phyloP scores from a whole-genome alignment of 148 eudicot species.

The Camellia lanceoleosa region DNA sequence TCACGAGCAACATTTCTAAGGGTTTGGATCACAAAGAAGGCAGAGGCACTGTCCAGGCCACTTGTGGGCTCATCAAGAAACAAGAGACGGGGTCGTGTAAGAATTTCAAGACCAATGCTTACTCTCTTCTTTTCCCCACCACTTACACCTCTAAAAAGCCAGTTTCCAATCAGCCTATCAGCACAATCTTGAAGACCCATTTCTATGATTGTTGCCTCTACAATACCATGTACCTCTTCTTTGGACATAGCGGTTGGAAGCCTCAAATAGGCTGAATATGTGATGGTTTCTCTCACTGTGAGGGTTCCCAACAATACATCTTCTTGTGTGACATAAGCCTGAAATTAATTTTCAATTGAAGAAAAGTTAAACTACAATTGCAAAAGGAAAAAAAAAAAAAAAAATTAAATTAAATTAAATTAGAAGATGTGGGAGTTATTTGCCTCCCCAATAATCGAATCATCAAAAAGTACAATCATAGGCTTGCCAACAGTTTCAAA shows the following conservation, averaged over 20 bases:
- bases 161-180: slow-evolving; percentile 60
- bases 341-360: slow-evolving; percentile 17
- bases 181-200: slow-evolving; percentile 89
- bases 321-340: slow-evolving; percentile 91
- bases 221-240: slow-evolving; percentile 47
- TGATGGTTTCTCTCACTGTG: slow-evolving; percentile 67
- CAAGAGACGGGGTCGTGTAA: slow-evolving; percentile 60
- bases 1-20: slow-evolving; percentile 66
- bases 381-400: neutral
- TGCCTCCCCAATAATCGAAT: no score
- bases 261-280: slow-evolving; percentile 70
- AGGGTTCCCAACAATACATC: slow-evolving; percentile 64
- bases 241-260: slow-evolving; percentile 51
- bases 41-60: slow-evolving; percentile 86
- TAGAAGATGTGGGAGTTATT: no score
- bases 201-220: slow-evolving; percentile 65
- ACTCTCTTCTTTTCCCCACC: slow-evolving; percentile 79
- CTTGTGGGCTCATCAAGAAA: slow-evolving; percentile 90
- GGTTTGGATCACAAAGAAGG: slow-evolving; percentile 79
- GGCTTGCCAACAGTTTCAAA: no score
- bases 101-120: slow-evolving; percentile 77
- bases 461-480: no score
- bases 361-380: neutral
- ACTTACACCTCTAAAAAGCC: slow-evolving; percentile 84
- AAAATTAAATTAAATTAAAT: no score